phyloP scores from a whole-genome alignment of 805 yeast genomes.

The Kluyveromyces dobzhanskii region DNA sequence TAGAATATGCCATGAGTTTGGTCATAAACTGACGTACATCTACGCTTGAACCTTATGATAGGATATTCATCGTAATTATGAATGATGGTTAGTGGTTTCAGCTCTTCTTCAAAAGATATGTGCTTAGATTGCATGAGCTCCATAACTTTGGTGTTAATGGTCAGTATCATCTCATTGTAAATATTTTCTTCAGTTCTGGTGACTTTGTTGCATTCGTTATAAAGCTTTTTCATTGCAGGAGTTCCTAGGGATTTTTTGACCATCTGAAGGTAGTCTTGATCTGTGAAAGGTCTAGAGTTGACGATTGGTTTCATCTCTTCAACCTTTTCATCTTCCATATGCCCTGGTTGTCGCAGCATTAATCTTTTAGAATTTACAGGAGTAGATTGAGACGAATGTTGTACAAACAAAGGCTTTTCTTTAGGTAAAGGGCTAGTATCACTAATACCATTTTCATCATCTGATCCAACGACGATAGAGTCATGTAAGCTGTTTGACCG shows the following conservation, averaged over 20 bases:
- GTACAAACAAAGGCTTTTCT: conserved; percentile 1
- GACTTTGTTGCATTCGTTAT: conserved; percentile 31
- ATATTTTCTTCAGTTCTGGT: conserved; percentile 42
- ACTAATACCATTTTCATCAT: neutral
- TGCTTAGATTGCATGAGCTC: conserved; percentile 23
- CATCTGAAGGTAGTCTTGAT: conserved; percentile 15
- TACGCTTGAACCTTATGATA: conserved; percentile 44
- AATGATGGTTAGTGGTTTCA: conserved; percentile 23
- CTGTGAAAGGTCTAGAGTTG: conserved; percentile 15
- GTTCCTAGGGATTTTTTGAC: conserved; percentile 5
- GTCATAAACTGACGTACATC: conserved; percentile 42
- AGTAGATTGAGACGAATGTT: conserved; percentile 2
- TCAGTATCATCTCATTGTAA: conserved; percentile 41
- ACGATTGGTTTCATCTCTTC: conserved; percentile 8
- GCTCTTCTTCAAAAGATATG: conserved; percentile 12
- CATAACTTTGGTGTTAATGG: conserved; percentile 30
- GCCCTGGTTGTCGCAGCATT: neutral
- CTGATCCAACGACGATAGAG: conserved; percentile 1
- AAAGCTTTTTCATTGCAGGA: conserved; percentile 9
- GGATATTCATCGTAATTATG: conserved; percentile 30
- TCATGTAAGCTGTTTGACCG: neutral
- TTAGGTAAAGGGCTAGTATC: neutral
- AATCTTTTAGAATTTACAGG: neutral
- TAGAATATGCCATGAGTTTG: conserved; percentile 41
- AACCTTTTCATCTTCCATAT: neutral